Evolutionary conservation across 1,284 basidiomycete genomes (phyloP).

Genomic region (Peniophora sp.): DNA sequence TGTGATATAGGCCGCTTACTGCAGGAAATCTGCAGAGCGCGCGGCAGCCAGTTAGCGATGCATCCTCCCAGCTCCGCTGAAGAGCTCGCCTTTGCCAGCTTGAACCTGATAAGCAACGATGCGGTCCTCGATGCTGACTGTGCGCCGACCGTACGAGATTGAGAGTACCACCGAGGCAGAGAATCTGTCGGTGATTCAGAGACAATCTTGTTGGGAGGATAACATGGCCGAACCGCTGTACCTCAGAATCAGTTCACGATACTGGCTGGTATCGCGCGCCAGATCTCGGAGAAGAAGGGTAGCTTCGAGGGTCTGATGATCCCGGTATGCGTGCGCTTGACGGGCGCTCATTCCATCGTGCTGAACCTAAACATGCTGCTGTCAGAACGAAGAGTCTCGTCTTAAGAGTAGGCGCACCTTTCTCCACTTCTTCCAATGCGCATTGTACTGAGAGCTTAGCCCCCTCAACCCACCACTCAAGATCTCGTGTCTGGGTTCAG

Average conservation of each 20-base stretch:
- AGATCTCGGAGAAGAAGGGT: neutral
- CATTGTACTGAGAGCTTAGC: neutral
- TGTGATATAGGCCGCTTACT: neutral
- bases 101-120: neutral
- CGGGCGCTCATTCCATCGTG: neutral
- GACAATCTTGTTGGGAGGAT: too few relatives aligned
- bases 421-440: neutral
- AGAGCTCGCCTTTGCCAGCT: neutral
- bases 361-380: neutral
- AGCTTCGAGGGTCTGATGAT: constrained; percentile 1
- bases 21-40: neutral
- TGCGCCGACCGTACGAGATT: neutral
- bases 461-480: neutral
- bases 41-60: neutral
- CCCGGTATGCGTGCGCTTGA: neutral
- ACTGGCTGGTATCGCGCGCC: neutral
- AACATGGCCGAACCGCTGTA: too few relatives aligned
- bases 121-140: neutral
- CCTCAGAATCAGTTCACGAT: neutral
- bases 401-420: neutral
- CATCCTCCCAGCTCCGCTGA: neutral
- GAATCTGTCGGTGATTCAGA: neutral
- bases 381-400: neutral
- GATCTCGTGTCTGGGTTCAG: neutral
- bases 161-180: neutral